A percentile compares a stretch with the other conserved stretches of the same genome.
Evolutionary conservation across 2,329 filamentous ascomycete genomes (phyloP).

Genomic region (Calonectria pauciramosa): DNA sequence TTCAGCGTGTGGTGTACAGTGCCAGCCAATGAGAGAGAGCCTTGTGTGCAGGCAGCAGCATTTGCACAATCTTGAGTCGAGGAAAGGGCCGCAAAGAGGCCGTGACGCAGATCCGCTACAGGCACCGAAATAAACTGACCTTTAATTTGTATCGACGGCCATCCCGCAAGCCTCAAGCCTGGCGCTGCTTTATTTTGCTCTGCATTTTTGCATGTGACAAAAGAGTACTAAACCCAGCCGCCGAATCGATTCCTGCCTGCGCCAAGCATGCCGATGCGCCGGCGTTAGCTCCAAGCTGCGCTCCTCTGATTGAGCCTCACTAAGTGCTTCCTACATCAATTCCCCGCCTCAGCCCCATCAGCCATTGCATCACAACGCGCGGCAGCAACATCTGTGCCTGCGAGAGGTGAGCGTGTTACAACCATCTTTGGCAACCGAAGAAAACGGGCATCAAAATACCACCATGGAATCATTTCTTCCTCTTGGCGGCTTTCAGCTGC

Average conservation of each 20-base stretch:
- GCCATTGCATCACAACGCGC: constrained; percentile 28
- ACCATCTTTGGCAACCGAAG: neutral
- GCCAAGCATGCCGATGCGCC: constrained; percentile 21
- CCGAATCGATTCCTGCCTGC: constrained; percentile 1
- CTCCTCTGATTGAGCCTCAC: constrained; percentile 21
- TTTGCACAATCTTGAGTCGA: constrained; percentile 35
- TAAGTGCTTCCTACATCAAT: constrained; percentile 8
- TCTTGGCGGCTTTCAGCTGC: constrained; percentile 66
- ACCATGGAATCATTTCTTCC: constrained; percentile 67
- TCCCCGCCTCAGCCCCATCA: constrained; percentile 16
- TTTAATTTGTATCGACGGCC: constrained; percentile 34
- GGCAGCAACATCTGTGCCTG: constrained; percentile 5
- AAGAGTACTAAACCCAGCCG: neutral
- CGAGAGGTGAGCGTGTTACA: neutral
- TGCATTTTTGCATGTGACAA: constrained; percentile 25
- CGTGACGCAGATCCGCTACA: constrained; percentile 47
- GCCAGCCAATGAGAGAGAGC: constrained; percentile 33
- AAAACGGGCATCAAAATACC: neutral
- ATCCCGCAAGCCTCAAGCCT: neutral
- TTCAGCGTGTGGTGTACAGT: neutral
- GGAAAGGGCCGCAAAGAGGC: constrained; percentile 45
- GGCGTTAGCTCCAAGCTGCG: constrained; percentile 22
- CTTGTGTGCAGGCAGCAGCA: constrained; percentile 46
- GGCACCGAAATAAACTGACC: constrained; percentile 47
- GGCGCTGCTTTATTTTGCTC: constrained; percentile 4